Conservation (phyloP, 371 early-diverging fungal species). For the Circinella minor region DNA sequence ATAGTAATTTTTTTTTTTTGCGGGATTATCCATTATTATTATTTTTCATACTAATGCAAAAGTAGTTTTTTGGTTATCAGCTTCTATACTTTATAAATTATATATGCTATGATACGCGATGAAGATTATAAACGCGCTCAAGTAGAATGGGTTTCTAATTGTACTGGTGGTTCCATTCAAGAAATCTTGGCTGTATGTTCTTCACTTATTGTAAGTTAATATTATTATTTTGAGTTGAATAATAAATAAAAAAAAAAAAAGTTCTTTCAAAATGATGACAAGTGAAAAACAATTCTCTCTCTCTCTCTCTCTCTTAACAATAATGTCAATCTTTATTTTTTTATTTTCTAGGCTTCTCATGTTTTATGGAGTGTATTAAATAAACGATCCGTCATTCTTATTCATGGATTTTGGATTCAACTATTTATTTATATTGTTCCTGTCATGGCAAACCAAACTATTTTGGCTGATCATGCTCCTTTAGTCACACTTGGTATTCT, state of each 20-base stretch:
- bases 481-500: slow-evolving; percentile 33
- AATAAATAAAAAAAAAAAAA: too few species aligned
- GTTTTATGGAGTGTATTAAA: slow-evolving; percentile 30
- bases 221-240: not conserved
- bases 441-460: slow-evolving; percentile 29
- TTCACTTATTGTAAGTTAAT: slow-evolving; percentile 52
- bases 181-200: slow-evolving; percentile 64
- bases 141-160: slow-evolving; percentile 73
- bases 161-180: slow-evolving; percentile 66
- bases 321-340: not conserved
- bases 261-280: too few species aligned
- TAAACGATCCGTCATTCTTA: slow-evolving; percentile 12
- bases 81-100: too few species aligned
- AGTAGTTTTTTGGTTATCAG: too few species aligned
- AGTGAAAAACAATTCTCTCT: too few species aligned
- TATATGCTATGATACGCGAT: slow-evolving; percentile 31
- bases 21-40: too few species aligned
- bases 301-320: too few species aligned
- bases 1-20: too few species aligned
- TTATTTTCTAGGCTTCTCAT: slow-evolving; percentile 33
- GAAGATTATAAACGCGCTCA: slow-evolving; percentile 63
- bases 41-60: too few species aligned
- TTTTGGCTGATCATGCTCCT: slow-evolving; percentile 38
- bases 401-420: slow-evolving; percentile 29
- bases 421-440: slow-evolving; percentile 42